A percentile compares a stretch with the other conserved stretches of the same genome.
Evolutionary conservation across 2,329 filamentous ascomycete species (phyloP).

Genomic region (Fusarium nodosum): DNA sequence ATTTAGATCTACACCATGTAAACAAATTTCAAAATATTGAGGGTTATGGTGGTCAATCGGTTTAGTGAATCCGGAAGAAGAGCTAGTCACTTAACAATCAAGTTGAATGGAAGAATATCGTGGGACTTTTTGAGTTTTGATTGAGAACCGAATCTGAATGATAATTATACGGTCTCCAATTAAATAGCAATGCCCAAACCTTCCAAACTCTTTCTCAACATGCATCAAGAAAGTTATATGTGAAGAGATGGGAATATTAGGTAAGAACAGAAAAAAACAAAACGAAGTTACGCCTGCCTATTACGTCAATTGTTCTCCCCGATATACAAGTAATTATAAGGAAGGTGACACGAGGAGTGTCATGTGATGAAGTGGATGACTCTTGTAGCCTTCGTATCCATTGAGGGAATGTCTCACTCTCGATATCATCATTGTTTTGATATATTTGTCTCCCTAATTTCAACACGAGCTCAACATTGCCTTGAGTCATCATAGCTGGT

Average conservation of each 20-base stretch:
- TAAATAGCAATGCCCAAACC: neutral
- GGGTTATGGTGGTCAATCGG: too few species aligned
- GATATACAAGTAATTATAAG: conserved; percentile 1
- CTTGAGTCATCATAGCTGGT: neutral
- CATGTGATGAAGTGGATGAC: conserved; percentile 38
- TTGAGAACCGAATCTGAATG: neutral
- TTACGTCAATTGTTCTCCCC: neutral
- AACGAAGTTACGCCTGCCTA: neutral
- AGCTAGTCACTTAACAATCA: neutral
- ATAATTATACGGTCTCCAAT: conserved; percentile 9
- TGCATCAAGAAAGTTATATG: neutral
- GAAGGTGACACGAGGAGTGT: conserved; percentile 18
- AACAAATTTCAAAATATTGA: neutral
- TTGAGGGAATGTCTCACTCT: conserved; percentile 9
- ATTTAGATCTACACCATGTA: conserved; percentile 22
- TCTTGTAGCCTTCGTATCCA: neutral
- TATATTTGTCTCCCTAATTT: neutral
- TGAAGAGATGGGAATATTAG: neutral
- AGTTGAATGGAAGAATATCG: neutral
- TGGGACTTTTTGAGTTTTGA: neutral
- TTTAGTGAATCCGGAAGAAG: neutral
- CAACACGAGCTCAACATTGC: neutral
- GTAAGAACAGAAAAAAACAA: neutral
- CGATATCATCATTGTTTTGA: neutral
- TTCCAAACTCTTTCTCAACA: neutral